These are phyloP conservation scores for Myxozyma lipomycoides DNA, from an alignment of 805 yeast species.

Conservation along the genomic window DNA sequence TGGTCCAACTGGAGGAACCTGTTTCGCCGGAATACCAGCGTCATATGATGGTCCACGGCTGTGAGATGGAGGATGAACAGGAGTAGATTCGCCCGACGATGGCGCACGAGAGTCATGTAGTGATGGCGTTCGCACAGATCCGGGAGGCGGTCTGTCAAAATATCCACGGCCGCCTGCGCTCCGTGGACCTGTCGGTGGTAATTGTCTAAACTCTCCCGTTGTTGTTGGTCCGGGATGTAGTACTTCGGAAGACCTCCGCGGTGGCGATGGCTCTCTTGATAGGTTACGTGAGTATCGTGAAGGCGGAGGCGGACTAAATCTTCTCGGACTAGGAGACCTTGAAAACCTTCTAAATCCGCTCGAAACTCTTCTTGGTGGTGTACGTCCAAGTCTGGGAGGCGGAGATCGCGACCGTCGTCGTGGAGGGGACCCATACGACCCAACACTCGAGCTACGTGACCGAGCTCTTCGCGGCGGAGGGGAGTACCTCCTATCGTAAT, in stretches of 20 bases:
- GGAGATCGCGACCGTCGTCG: slow-evolving; percentile 6
- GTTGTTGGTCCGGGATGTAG: too few species aligned
- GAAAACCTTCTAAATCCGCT: neutral
- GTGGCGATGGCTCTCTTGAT: slow-evolving; percentile 5
- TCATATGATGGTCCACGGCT: neutral
- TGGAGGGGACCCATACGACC: slow-evolving; percentile 10
- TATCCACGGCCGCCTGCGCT: neutral
- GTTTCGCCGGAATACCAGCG: neutral
- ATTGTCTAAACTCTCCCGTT: too few species aligned
- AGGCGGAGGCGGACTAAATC: neutral
- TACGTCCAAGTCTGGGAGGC: neutral
- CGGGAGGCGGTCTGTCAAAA: neutral
- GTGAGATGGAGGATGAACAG: neutral
- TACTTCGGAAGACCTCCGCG: too few species aligned
- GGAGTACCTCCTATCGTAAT: slow-evolving; percentile 7
- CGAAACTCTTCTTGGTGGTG: neutral
- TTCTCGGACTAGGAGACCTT: neutral
- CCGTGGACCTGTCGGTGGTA: neutral
- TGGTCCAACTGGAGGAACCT: slow-evolving; percentile 4
- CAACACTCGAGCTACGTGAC: slow-evolving; percentile 16
- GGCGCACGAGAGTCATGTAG: neutral
- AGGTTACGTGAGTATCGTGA: neutral
- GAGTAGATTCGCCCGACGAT: neutral
- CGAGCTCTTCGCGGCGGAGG: slow-evolving; percentile 7
- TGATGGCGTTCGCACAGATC: neutral